Base-by-base conservation (phyloP, 495 filamentous ascomycete species). In the Xylona heveae region DNA sequence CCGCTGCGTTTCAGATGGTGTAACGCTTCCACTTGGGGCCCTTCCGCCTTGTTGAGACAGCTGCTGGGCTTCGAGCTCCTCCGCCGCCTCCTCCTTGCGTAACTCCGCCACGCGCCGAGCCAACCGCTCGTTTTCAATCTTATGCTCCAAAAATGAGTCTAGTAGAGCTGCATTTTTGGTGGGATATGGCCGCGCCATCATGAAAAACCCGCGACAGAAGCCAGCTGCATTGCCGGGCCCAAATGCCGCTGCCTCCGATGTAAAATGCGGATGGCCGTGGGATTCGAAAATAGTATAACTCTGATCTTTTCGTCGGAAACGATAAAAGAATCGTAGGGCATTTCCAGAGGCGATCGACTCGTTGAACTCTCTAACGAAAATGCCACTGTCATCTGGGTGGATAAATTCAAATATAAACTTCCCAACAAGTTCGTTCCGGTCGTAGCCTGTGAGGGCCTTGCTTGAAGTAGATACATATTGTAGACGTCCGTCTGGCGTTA, bases 71-170 rank as follows among this genome's bases (percentile, higher is more conserved):
- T 62, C 64, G 12, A 62, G 47, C 28, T 93, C 88, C 41, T 84
- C 77, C 33, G 73, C 68, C 48, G 93, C 84, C n/a, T n/a, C n/a
- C 51, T 95, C 88, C 39, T 68, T 62, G 41, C 72, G 74, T 24
- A 97, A 61, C 45, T 91, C 82, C 9, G 71, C 68, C 37, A 97
- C 91, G 21, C 78, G 70, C 39, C 78, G 77, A 35, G 62, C 67
- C 24, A 97, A 51, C 12, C 88, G 69, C 51, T 91, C 83, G 43
- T 97, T 94, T 50, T 95, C 88, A 30, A 95, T 83, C 51, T 94
- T 94, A 53, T 94, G 85, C 50, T 97, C 88, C 9, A 97, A 59
- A 39, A 93, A 94, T 0, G 85, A 90, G 50, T 97, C 83, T 30
- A 97, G 53, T 5, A 93, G 58, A 6, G 65, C 69, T 0, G 80